phyloP scores from a whole-genome alignment of 2,329 filamentous ascomycete species.

The Pseudogymnoascus sp. region DNA sequence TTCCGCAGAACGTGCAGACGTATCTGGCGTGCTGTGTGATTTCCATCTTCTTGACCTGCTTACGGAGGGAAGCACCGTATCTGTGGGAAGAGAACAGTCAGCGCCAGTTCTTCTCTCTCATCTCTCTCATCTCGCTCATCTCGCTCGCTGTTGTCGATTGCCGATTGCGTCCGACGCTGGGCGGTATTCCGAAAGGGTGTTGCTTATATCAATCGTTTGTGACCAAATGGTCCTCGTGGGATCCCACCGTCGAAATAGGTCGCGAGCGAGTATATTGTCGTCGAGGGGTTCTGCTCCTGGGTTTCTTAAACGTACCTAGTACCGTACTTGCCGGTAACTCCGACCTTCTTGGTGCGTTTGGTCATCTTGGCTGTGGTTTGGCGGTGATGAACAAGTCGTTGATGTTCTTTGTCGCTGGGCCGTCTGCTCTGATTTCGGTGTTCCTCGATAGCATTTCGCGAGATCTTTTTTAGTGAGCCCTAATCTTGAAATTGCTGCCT shows the following conservation, averaged over 20 bases:
- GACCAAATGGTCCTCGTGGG: slow-evolving; percentile 10
- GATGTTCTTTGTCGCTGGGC: slow-evolving; percentile 9
- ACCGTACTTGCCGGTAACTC: slow-evolving; percentile 98
- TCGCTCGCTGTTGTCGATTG: not conserved
- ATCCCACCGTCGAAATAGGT: slow-evolving; percentile 9
- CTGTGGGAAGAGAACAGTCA: slow-evolving; percentile 36
- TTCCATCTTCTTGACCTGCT: slow-evolving; percentile 99
- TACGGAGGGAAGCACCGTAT: slow-evolving; percentile 98
- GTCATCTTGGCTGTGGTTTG: slow-evolving; percentile 62
- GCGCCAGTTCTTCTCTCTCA: slow-evolving; percentile 4
- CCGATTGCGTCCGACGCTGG: not conserved
- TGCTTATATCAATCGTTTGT: not conserved
- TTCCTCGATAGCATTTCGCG: slow-evolving; percentile 8
- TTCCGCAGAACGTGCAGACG: slow-evolving; percentile 97
- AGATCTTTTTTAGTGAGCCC: slow-evolving; percentile 9
- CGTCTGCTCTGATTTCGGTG: slow-evolving; percentile 8
- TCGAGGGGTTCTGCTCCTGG: slow-evolving; percentile 19
- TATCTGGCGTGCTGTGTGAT: slow-evolving; percentile 97
- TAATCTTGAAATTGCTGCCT: not conserved
- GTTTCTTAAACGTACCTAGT: slow-evolving; percentile 61
- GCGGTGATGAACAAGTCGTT: slow-evolving; percentile 19
- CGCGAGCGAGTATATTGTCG: slow-evolving; percentile 11
- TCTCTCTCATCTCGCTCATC: not conserved
- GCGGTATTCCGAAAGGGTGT: not conserved
- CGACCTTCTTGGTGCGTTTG: slow-evolving; percentile 97